Conservation (phyloP, 768 basidiomycete species). For the Crassisporium funariophilum region DNA sequence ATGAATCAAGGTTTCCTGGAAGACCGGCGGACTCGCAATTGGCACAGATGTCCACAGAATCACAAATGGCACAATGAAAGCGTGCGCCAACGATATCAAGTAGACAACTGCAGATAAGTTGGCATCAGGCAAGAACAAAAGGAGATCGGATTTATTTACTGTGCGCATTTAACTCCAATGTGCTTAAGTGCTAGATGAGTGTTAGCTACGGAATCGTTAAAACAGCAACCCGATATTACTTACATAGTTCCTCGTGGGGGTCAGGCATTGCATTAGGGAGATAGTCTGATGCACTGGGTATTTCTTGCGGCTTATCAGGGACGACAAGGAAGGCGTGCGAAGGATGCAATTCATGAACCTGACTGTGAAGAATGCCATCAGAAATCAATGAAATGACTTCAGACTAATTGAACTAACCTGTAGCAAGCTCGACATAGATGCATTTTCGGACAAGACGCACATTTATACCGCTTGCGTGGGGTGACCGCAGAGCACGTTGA, state of each 20-base stretch:
- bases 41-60: slow-evolving; percentile 81
- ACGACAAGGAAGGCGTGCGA: slow-evolving; percentile 83
- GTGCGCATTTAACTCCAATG: slow-evolving; percentile 80
- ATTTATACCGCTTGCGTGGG: slow-evolving; percentile 75
- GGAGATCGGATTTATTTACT: slow-evolving; percentile 52
- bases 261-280: slow-evolving; percentile 35
- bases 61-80: slow-evolving; percentile 91
- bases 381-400: background rate
- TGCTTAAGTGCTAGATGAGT: slow-evolving; percentile 64
- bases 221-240: slow-evolving; percentile 23
- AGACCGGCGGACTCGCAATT: slow-evolving; percentile 87
- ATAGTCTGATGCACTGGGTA: slow-evolving; percentile 42
- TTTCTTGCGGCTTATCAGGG: slow-evolving; percentile 57
- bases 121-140: slow-evolving; percentile 1
- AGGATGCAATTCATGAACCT: slow-evolving; percentile 92
- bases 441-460: slow-evolving; percentile 77
- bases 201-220: background rate
- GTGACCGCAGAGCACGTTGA: slow-evolving; percentile 78
- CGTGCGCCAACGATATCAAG: slow-evolving; percentile 90
- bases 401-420: slow-evolving; percentile 62
- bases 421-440: slow-evolving; percentile 84
- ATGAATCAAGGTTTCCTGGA: slow-evolving; percentile 78
- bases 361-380: slow-evolving; percentile 41
- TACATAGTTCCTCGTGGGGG: slow-evolving; percentile 62
- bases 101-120: slow-evolving; percentile 59